Conservation (phyloP, 257 asterid genomes). For the Echites panduratus region DNA sequence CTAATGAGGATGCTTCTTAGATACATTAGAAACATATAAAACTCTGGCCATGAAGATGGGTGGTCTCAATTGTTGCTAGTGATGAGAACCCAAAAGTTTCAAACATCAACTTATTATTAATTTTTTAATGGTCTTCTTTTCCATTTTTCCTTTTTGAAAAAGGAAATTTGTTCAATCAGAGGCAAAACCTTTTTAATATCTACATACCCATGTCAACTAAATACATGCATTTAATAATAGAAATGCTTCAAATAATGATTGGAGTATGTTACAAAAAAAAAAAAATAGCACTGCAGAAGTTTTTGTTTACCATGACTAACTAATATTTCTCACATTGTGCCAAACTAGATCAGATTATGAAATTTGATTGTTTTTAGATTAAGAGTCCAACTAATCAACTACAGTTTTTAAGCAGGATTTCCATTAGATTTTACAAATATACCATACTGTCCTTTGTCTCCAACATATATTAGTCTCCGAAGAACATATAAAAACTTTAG, state of each 20-base stretch:
- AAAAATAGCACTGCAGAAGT: background rate
- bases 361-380: too few species aligned
- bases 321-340: too few species aligned
- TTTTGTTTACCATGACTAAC: background rate
- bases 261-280: background rate
- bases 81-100: background rate
- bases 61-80: background rate
- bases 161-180: background rate
- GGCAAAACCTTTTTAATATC: background rate
- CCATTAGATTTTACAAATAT: background rate
- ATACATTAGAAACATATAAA: background rate
- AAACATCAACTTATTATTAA: background rate
- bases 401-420: background rate
- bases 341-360: too few species aligned
- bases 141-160: background rate
- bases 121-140: too few species aligned
- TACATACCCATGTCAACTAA: background rate
- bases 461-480: background rate
- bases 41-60: slow-evolving; percentile 2
- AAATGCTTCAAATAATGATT: background rate
- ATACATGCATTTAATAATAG: background rate
- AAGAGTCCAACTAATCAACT: background rate
- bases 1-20: background rate
- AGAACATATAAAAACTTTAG: background rate
- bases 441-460: background rate